Conservation (phyloP, 805 yeast species). For the Wickerhamiella nectarea region DNA sequence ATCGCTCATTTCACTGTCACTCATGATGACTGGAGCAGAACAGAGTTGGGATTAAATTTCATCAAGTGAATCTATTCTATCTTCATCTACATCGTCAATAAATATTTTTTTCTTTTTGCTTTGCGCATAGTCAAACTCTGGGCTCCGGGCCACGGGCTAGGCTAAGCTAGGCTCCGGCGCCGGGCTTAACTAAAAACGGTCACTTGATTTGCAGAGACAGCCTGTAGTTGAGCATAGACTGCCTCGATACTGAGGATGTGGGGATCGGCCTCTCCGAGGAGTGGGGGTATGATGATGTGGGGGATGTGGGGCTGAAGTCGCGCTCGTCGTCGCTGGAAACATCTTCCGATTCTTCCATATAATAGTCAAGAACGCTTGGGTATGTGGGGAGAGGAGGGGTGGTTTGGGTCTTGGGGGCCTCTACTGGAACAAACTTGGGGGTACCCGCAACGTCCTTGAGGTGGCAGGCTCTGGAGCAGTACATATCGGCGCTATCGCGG, state of each 20-base stretch:
- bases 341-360: constrained; percentile 6
- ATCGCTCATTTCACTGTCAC: constrained; percentile 6
- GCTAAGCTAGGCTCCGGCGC: too few species aligned
- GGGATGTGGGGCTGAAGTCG: background rate
- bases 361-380: constrained; percentile 13
- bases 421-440: background rate
- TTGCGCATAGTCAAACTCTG: too few species aligned
- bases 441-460: constrained; percentile 16
- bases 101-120: background rate
- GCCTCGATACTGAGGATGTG: constrained; percentile 4
- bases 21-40: constrained; percentile 1
- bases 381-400: background rate
- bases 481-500: constrained; percentile 18
- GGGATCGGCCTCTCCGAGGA: background rate
- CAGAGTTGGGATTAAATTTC: too few species aligned
- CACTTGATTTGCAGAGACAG: constrained; percentile 3
- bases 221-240: constrained; percentile 6
- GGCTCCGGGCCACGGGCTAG: too few species aligned
- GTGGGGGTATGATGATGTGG: too few species aligned
- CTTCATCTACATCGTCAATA: background rate
- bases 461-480: constrained; percentile 26
- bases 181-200: too few species aligned
- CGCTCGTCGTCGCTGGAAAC: constrained; percentile 14
- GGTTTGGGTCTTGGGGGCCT: background rate
- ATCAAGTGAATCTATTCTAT: too few species aligned